Evolutionary conservation across 495 filamentous ascomycete genomes (phyloP).

Genomic region (Hypoxylon perforatum): DNA sequence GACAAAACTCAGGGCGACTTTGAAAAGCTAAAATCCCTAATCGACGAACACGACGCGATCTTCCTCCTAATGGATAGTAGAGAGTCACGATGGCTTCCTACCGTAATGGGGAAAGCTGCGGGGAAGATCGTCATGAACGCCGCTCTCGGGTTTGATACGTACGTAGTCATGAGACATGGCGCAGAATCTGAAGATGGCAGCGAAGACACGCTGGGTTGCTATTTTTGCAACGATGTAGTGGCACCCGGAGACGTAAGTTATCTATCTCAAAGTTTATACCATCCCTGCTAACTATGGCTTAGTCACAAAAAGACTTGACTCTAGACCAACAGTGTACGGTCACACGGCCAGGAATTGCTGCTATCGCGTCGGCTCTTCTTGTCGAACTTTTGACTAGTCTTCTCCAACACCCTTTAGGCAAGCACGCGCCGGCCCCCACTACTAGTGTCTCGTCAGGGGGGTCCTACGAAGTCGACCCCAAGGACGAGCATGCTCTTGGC

Average conservation of each 20-base stretch:
- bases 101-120: constrained; percentile 92
- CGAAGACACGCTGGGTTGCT: constrained; percentile 83
- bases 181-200: constrained; percentile 61
- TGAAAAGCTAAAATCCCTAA: constrained; percentile 74
- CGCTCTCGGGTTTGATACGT: constrained; percentile 94
- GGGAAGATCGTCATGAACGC: constrained; percentile 97
- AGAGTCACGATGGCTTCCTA: constrained; percentile 96
- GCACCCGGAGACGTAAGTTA: constrained; percentile 88
- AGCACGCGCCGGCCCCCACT: constrained; percentile 66
- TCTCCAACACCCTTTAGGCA: constrained; percentile 81
- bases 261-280: background rate
- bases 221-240: constrained; percentile 98
- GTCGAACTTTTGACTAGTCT: constrained; percentile 90
- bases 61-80: constrained; percentile 97
- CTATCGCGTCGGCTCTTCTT: constrained; percentile 90
- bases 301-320: constrained; percentile 93
- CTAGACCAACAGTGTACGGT: constrained; percentile 99
- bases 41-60: constrained; percentile 89
- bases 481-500: constrained; percentile 78
- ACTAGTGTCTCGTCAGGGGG: constrained; percentile 39
- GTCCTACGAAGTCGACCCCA: constrained; percentile 64
- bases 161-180: constrained; percentile 96
- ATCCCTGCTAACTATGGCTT: constrained; percentile 53
- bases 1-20: constrained; percentile 79
- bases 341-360: constrained; percentile 89